phyloP scores from a whole-genome alignment of 208 protist species.

The Leptomonas seymouri region DNA sequence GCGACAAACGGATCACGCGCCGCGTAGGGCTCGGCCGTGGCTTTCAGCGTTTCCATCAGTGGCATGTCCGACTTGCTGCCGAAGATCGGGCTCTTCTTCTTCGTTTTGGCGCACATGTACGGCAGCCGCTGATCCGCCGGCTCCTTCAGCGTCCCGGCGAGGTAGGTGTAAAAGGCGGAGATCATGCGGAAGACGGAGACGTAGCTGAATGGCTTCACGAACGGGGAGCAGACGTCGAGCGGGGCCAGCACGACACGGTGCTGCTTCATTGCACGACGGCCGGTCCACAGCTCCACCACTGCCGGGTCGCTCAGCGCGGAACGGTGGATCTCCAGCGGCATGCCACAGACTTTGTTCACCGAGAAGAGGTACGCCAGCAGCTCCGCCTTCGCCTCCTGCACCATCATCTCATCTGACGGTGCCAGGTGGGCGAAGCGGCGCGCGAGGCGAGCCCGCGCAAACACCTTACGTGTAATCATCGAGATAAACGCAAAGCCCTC shows the following conservation, averaged over 20 bases:
- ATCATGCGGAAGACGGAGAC: slow-evolving; percentile 62
- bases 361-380: slow-evolving; percentile 84
- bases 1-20: slow-evolving; percentile 86
- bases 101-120: slow-evolving; percentile 65
- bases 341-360: slow-evolving; percentile 65
- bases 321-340: slow-evolving; percentile 87
- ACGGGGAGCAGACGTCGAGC: slow-evolving; percentile 48
- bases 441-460: slow-evolving; percentile 58
- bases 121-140: slow-evolving; percentile 56
- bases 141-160: slow-evolving; percentile 50
- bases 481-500: slow-evolving; percentile 82
- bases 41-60: slow-evolving; percentile 54
- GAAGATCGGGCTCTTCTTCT: slow-evolving; percentile 71
- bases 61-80: slow-evolving; percentile 42
- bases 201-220: slow-evolving; percentile 54
- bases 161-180: slow-evolving; percentile 79
- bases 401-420: slow-evolving; percentile 39
- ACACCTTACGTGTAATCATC: slow-evolving; percentile 77
- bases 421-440: slow-evolving; percentile 35
- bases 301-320: slow-evolving; percentile 80
- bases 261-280: slow-evolving; percentile 40
- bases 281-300: slow-evolving; percentile 62
- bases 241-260: slow-evolving; percentile 84
- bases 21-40: slow-evolving; percentile 59
- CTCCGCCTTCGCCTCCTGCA: slow-evolving; percentile 64